Conservation (phyloP, 225 moss, liverwort and hornwort species). For the Polytrichum formosum region DNA sequence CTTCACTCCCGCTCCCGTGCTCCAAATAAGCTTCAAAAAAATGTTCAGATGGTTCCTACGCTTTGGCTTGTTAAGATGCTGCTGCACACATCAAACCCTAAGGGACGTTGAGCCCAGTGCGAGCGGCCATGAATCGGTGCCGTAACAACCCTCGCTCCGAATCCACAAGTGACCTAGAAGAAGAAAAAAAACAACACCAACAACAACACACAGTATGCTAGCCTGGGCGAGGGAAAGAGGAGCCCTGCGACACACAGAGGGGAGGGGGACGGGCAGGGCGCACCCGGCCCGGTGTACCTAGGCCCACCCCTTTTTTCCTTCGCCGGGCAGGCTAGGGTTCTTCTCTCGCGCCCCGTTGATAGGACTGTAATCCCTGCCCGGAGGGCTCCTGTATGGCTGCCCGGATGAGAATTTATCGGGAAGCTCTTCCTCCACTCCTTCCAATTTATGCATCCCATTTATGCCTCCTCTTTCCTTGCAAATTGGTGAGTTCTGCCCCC, state of each 20-base stretch:
- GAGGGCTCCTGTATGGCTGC: neutral
- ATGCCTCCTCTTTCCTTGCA: no score
- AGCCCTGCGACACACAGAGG: neutral
- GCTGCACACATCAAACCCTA: no score
- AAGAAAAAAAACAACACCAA: neutral
- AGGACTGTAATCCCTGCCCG: neutral
- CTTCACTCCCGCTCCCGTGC: neutral
- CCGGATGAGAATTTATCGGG: neutral
- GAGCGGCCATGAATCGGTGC: neutral
- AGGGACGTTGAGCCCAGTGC: neutral
- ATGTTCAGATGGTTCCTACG: neutral
- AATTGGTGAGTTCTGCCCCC: no score
- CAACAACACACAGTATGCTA: no score
- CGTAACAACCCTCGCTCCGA: neutral
- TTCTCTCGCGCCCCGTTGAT: no score
- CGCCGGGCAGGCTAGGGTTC: neutral
- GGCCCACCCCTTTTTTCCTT: neutral
- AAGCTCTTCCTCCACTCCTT: no score
- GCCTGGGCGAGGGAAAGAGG: no score
- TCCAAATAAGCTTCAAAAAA: neutral
- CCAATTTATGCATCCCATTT: no score
- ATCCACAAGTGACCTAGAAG: constrained; percentile 3
- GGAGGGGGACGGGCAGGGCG: neutral
- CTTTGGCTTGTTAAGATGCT: neutral
- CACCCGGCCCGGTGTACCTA: neutral